Evolutionary conservation across 73 alveolate genomes (phyloP).

Genomic region (Tetrahymena elliotti): DNA sequence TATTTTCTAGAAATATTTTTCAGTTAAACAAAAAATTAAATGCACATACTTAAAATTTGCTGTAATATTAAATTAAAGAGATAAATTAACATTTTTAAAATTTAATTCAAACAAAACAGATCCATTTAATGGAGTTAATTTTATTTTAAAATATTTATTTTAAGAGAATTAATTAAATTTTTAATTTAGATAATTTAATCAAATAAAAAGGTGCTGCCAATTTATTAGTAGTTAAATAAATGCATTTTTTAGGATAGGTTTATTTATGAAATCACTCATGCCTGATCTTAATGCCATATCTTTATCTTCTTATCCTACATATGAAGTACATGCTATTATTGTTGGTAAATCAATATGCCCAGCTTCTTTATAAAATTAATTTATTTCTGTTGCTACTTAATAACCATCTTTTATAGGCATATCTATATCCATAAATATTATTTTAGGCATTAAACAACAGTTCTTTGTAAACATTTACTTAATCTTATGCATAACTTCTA

Average conservation of each 20-base stretch:
- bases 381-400: not conserved
- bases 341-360: not conserved
- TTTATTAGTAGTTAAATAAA: not conserved
- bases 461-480: not conserved
- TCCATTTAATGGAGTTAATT: too few species aligned
- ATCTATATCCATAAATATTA: not conserved
- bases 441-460: not conserved
- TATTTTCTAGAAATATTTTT: too few species aligned
- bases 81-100: too few species aligned
- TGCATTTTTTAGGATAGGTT: not conserved
- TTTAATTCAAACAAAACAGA: too few species aligned
- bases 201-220: not conserved
- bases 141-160: too few species aligned
- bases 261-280: not conserved
- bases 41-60: too few species aligned
- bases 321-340: not conserved
- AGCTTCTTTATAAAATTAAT: not conserved
- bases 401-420: not conserved
- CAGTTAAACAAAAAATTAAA: too few species aligned
- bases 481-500: not conserved
- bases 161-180: too few species aligned
- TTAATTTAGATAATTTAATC: not conserved
- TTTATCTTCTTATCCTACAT: not conserved
- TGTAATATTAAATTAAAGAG: too few species aligned
- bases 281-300: not conserved